Evolutionary conservation across 176 grass and related monocot species (phyloP).

Genomic region (Oryza meridionalis): DNA sequence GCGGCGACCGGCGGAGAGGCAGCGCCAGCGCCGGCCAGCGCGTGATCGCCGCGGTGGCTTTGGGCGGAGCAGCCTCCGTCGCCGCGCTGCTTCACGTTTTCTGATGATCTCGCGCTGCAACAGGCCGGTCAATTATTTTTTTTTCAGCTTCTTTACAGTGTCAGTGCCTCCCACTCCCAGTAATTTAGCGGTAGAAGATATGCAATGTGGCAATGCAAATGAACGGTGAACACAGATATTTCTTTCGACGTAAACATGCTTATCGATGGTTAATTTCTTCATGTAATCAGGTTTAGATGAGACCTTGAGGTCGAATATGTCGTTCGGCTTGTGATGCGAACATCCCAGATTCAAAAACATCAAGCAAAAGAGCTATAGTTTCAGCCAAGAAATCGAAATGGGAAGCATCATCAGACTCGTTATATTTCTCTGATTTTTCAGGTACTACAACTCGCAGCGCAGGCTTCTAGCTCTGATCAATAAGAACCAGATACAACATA

Average conservation of each 20-base stretch:
- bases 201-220: background rate
- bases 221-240: background rate
- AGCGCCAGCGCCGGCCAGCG: slow-evolving; percentile 9
- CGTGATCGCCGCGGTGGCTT: background rate
- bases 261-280: background rate
- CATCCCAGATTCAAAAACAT: slow-evolving; percentile 11
- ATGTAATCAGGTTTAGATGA: background rate
- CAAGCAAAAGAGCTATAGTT: background rate
- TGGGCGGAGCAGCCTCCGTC: background rate
- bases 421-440: background rate
- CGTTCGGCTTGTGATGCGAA: background rate
- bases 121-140: background rate
- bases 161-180: background rate
- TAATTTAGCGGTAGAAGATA: background rate
- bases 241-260: background rate
- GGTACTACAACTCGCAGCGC: background rate
- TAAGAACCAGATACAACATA: background rate
- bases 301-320: background rate
- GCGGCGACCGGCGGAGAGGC: background rate
- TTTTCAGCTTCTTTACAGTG: background rate
- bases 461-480: slow-evolving; percentile 12
- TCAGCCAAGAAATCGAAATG: background rate
- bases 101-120: background rate
- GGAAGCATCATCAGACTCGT: background rate
- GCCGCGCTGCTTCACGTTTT: background rate